These are phyloP conservation scores for Collybia nuda DNA, from an alignment of 768 basidiomycete species.

Conservation along the genomic window DNA sequence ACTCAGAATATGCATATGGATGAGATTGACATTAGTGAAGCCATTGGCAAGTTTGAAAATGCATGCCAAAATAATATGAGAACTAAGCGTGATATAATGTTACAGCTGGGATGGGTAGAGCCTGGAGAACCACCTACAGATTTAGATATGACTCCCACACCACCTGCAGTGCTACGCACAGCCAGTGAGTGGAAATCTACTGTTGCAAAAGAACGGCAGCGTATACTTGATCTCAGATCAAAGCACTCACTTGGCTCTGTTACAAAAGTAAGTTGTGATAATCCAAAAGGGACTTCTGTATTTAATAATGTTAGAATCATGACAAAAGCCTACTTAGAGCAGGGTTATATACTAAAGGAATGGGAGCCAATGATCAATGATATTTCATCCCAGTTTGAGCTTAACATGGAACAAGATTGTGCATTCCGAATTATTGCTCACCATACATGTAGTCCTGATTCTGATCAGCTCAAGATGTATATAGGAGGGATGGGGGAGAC, in stretches of 20 bases:
- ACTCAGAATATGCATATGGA: too few relatives aligned
- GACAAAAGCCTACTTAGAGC: conserved; percentile 8
- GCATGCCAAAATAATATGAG: too few relatives aligned
- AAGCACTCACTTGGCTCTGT: too few relatives aligned
- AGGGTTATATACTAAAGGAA: background rate
- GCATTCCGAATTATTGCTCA: conserved; percentile 28
- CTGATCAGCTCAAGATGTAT: conserved; percentile 25
- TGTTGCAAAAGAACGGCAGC: too few relatives aligned
- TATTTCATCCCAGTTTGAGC: conserved; percentile 3
- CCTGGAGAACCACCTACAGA: background rate
- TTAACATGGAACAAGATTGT: conserved; percentile 30
- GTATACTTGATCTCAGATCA: too few relatives aligned
- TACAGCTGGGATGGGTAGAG: background rate
- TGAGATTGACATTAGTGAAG: too few relatives aligned
- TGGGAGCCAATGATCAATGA: conserved; percentile 1
- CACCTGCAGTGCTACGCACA: background rate
- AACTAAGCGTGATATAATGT: background rate
- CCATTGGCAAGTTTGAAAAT: too few relatives aligned
- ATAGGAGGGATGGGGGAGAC: conserved; percentile 30
- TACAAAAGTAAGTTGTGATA: too few relatives aligned
- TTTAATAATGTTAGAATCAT: conserved; percentile 6
- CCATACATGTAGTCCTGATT: conserved; percentile 8
- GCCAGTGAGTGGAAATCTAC: background rate
- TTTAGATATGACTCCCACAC: background rate
- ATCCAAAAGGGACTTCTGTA: too few relatives aligned